A percentile compares a stretch with the other conserved stretches of the same genome.
Conservation (phyloP, 164 flowering plant genomes). For the Cinnamomum chago region DNA sequence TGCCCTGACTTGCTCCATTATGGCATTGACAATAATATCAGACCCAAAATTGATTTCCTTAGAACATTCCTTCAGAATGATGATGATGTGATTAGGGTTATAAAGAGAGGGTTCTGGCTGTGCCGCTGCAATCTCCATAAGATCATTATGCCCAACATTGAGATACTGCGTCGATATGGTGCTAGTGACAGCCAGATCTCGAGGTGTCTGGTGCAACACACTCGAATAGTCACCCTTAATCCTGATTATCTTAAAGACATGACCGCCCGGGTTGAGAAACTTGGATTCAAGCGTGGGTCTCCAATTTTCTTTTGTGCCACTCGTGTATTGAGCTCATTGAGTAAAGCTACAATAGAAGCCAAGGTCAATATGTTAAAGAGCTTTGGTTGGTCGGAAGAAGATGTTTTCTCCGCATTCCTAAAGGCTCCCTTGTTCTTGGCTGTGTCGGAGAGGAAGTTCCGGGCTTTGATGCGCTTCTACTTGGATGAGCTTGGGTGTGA, state of each 20-base stretch:
- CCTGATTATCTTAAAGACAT: neutral
- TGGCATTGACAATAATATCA: neutral
- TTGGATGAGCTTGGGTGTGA: too few species aligned
- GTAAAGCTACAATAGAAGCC: neutral
- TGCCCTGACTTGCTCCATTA: neutral
- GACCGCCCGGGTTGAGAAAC: constrained; percentile 4
- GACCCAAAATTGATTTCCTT: constrained; percentile 8
- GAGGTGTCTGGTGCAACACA: neutral
- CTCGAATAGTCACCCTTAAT: neutral
- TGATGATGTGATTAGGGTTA: neutral
- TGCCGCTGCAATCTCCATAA: neutral
- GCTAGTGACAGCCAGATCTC: constrained; percentile 4
- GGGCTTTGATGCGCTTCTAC: neutral
- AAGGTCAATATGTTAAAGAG: constrained; percentile 1
- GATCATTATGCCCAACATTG: constrained; percentile 1
- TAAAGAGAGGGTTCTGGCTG: constrained; percentile 1
- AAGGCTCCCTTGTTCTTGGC: too few species aligned
- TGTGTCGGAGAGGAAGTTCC: too few species aligned
- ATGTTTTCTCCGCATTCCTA: too few species aligned
- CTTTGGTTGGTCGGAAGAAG: too few species aligned
- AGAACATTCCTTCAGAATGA: neutral
- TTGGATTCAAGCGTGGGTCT: constrained; percentile 7
- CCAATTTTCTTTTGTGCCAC: constrained; percentile 7
- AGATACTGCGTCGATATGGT: constrained; percentile 1
- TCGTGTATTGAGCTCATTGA: neutral